Evolutionary conservation across 2,329 filamentous ascomycete species (phyloP).

Genomic region (Podosphaera xanthii): DNA sequence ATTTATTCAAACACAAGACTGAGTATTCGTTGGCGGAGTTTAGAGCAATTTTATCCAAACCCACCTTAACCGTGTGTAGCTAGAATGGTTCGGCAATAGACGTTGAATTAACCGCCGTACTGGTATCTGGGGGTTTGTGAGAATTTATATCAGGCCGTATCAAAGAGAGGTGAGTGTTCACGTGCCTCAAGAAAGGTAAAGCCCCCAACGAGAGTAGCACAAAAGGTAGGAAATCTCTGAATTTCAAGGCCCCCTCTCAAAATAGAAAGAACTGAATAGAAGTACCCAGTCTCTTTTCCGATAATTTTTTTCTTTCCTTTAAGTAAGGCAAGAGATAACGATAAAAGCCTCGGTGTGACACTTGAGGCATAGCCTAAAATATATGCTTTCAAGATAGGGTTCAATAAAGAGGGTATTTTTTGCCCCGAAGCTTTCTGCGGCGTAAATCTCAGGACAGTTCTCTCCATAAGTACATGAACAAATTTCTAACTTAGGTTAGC

Average conservation of each 20-base stretch:
- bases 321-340: slow-evolving; percentile 28
- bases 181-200: slow-evolving; percentile 36
- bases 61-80: slow-evolving; percentile 3
- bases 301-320: slow-evolving; percentile 14
- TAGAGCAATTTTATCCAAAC: background rate
- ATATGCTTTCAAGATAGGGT: slow-evolving; percentile 35
- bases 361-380: slow-evolving; percentile 35
- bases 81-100: slow-evolving; percentile 4
- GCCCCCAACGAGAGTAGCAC: slow-evolving; percentile 34
- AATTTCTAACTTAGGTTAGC: background rate
- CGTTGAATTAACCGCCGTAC: slow-evolving; percentile 14
- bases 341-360: slow-evolving; percentile 31
- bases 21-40: background rate
- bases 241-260: slow-evolving; percentile 28
- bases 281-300: slow-evolving; percentile 11
- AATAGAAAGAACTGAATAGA: slow-evolving; percentile 19
- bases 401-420: slow-evolving; percentile 25
- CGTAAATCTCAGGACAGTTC: background rate
- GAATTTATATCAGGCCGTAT: background rate
- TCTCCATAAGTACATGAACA: background rate
- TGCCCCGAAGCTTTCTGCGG: slow-evolving; percentile 5
- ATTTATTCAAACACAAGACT: background rate
- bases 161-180: slow-evolving; percentile 2
- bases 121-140: slow-evolving; percentile 13
- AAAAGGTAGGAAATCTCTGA: slow-evolving; percentile 38